Evolutionary conservation across 768 basidiomycete species (phyloP), one percentile per base, ranked within the genome.

Genomic region (Lactarius hatsudake): DNA sequence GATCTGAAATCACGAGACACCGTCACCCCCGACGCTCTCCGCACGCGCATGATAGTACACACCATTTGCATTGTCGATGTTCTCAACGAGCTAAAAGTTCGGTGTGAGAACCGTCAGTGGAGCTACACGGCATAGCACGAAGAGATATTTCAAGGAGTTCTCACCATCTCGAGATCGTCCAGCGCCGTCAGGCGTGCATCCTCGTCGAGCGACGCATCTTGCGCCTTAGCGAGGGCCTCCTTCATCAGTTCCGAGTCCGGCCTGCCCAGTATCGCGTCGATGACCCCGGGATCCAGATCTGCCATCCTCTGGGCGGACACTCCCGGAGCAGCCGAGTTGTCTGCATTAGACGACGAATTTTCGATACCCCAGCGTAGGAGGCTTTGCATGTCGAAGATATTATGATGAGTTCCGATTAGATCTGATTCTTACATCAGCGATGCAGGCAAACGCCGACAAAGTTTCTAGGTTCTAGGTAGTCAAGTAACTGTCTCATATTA

Each of bases 41-140:
- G 26, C 5, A 36, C 12, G 8, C 40, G 5, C 26, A 32, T 32
- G 32, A 8, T 3, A 7, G 6, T 15, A 67, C 80, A 62, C 61
- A 88, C 94, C 85, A 74, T 94, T 96, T 0, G 94, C 94, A 75
- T 96, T 96, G 72, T 96, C 94, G 62, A 96, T 93, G 48, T 85
- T 85, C 75, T 96, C 93, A 63, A 96, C 82, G 34, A 96, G 80
- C 94, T 95, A 71, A 18, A 3, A 12, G 7, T 38, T 38, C 12
- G 36, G 36, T 4, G 36, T 38, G 58, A 57, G 34, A 28, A n/a
- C 12, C 43, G 43, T 48, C 38, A 63, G 60, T 17, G 28, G 30
- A 7, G 20, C 3, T n/a, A 3, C 18, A 8, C 54, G 20, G n/a
- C 8, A 30, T 12, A 54, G 2, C 26, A 17, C 13, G 23, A 26